Base-by-base conservation (phyloP, 768 basidiomycete species). In the Dioszegia aurantiaca region DNA sequence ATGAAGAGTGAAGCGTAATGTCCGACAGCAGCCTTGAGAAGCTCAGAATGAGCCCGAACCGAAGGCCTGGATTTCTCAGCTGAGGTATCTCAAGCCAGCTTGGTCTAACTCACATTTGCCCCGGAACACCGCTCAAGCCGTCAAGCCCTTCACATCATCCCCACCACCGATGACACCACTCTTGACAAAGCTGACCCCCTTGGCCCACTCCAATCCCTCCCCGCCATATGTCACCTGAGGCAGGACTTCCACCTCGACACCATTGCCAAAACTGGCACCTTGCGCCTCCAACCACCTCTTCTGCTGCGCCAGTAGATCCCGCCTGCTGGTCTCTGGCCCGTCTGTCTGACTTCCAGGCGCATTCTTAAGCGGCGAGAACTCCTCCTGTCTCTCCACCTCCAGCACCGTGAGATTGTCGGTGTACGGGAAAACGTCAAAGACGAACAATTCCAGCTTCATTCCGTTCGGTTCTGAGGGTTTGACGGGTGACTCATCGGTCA, bases 391-490 rank as follows among this genome's bases (percentile, higher is more conserved):
- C 49, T 84, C 83, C 42, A 95, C 90, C 76, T 97, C 92, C 72
- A 98, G 78, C 39, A 97, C 90, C 27, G 87, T 84, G 21, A 79
- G 70, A 11, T 65, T 65, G 43, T 71, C 57, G 26, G 91, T 90
- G 78, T 84, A 90, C 0, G 93, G 93, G 81, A 99, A 97, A 43
- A 99, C 95, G 78, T 99, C 95, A 71, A 99, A 99, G 30, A 99
- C 88, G 79, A 99, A 99, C 80, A 93, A 81, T 78, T 99, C 95
- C 61, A 99, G 85, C 79, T 99, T 99, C 90, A 98, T 94, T 60
- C 95, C 95, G 76, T 99, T 98, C n/a, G 91, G 89, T 72, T 86
- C 86, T 61, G 78, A 77, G 1, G 95, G 93, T 73, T 92, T 93
- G 73, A 93, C 77, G 3, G 70, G 24, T 60, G 84, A 80, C 19